Base-by-base conservation (phyloP, 345 rosid genomes). In the Populus pruinosa region DNA sequence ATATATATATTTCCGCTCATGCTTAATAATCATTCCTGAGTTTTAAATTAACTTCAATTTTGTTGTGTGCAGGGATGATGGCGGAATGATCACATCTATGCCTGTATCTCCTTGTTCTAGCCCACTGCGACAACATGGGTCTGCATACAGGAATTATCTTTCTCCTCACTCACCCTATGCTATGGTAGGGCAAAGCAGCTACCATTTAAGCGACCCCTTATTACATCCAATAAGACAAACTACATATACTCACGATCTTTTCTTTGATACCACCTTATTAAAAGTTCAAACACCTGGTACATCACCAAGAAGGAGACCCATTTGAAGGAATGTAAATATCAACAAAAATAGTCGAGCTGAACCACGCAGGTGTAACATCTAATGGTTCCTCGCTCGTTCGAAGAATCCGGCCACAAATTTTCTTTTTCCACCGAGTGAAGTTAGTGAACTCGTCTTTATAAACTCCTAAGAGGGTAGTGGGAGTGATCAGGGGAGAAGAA, bases 51-150 rank as follows among this genome's bases (percentile, higher is more conserved):
- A 81, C 69, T 72, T 79, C 67, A 29, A 43, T 14, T 9, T 76
- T 71, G 31, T 70, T 67, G 39, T 66, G 47, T 76, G 82, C 85
- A 96, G 99, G 85, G 97, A 91, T 76, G 90, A 87, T 70, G 83
- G 73, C 62, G 90, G 94, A 85, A 85, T 79, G 77, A 93, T 91
- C 49, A 83, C 94, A 1, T 96, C 99, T 4, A 83, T 91, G 81
- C 99, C 98, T 0, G 98, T 90, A 41, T 96, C 99, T 73, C 99
- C 97, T 39, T 87, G 87, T 84, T 88, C 99, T 73, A 96, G 99
- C 80, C 99, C 99, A 1, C 81, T 93, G 77, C 84, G 99, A 43
- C 87, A 90, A 50, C 66, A 76, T 49, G 94, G 91, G 71, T 84
- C 91, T 0, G 87, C 94, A 33, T 84, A 88, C 69, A 88, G 77